phyloP scores from a whole-genome alignment of 768 basidiomycete species.

The Phylloporus arenicola region DNA sequence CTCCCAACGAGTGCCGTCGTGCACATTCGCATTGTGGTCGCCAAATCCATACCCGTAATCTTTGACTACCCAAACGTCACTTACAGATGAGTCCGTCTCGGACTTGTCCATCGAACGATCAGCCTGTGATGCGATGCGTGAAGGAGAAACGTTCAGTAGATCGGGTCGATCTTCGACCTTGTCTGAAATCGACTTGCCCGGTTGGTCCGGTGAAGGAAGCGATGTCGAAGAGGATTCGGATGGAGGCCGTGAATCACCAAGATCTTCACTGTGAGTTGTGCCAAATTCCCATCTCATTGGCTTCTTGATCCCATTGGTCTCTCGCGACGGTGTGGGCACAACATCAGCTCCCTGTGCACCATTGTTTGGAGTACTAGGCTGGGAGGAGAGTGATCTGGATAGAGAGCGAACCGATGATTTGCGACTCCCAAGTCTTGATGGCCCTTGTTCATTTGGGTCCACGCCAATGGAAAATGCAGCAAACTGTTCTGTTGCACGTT shows the following conservation, averaged over 20 bases:
- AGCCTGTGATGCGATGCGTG: background rate
- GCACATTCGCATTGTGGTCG: conserved; percentile 34
- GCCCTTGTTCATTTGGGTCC: conserved; percentile 32
- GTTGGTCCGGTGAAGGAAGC: background rate
- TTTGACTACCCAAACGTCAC: conserved; percentile 48
- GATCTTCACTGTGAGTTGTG: conserved; percentile 29
- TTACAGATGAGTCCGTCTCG: conserved; percentile 15
- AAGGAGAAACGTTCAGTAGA: background rate
- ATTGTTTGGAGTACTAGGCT: background rate
- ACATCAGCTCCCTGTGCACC: background rate
- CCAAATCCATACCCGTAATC: conserved; percentile 67
- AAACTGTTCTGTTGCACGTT: conserved; percentile 27
- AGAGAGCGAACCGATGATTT: conserved; percentile 22
- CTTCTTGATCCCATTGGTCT: conserved; percentile 11
- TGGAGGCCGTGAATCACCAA: conserved; percentile 2
- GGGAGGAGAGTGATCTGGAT: conserved; percentile 6
- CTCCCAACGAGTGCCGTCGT: conserved; percentile 25
- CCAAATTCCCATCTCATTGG: conserved; percentile 55
- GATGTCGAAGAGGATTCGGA: background rate
- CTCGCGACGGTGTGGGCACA: background rate
- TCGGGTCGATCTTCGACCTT: background rate
- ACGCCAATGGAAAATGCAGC: conserved; percentile 44
- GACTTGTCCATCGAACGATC: conserved; percentile 7
- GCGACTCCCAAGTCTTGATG: conserved; percentile 20
- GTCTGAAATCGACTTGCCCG: background rate